Conservation (phyloP, 2,329 filamentous ascomycete genomes). For the Penicillium brasilianum region DNA sequence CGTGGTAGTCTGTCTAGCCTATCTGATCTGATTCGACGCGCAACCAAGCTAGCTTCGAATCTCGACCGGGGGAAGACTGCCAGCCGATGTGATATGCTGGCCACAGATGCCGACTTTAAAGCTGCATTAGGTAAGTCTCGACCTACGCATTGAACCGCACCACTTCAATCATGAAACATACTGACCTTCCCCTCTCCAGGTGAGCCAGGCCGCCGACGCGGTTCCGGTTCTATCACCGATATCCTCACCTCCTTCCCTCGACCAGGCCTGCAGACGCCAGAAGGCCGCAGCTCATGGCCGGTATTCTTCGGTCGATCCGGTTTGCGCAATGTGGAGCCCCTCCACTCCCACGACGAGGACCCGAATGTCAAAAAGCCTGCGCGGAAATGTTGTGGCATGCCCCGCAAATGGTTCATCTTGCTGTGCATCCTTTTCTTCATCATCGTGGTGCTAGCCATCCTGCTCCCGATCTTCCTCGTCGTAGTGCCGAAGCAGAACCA, state of each 20-base stretch:
- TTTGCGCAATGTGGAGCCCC: slow-evolving; percentile 38
- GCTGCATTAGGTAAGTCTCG: slow-evolving; percentile 34
- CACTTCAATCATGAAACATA: background rate
- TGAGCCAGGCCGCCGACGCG: slow-evolving; percentile 35
- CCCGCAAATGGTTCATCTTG: slow-evolving; percentile 76
- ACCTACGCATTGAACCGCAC: background rate
- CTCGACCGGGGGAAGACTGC: slow-evolving; percentile 80
- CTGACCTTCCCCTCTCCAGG: slow-evolving; percentile 9
- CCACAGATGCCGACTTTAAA: slow-evolving; percentile 36
- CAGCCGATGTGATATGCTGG: slow-evolving; percentile 59
- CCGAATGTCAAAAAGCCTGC: slow-evolving; percentile 37
- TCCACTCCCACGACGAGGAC: slow-evolving; percentile 28
- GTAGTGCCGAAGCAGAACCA: slow-evolving; percentile 59
- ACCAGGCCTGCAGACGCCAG: slow-evolving; percentile 58
- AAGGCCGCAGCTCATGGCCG: slow-evolving; percentile 46
- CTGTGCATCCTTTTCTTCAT: slow-evolving; percentile 68
- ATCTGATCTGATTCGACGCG: slow-evolving; percentile 85
- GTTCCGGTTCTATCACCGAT: slow-evolving; percentile 64
- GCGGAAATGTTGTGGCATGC: slow-evolving; percentile 81
- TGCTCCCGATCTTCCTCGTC: slow-evolving; percentile 74
- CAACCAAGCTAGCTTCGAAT: slow-evolving; percentile 83
- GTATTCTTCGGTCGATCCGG: slow-evolving; percentile 44
- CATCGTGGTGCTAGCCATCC: slow-evolving; percentile 77
- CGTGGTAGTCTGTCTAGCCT: slow-evolving; percentile 90
- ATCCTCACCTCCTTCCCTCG: slow-evolving; percentile 70